Evolutionary conservation across 1,139 yeast genomes (phyloP).

Genomic region (Nakaseomyces kungkrabaensis): DNA sequence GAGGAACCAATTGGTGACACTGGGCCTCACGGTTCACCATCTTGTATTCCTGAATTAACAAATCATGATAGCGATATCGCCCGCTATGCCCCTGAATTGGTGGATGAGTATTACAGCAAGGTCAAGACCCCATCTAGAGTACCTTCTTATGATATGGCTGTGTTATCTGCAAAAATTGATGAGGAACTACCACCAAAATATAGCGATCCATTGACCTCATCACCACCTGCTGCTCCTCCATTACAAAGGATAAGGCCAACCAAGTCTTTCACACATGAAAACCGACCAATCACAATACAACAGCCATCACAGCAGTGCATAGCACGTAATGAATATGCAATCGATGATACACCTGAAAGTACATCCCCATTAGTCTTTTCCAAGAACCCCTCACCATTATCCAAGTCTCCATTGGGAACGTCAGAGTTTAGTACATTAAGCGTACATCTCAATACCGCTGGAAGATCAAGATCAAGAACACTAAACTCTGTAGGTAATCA

Average conservation of each 20-base stretch:
- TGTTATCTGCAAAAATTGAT: background rate
- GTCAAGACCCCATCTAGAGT: background rate
- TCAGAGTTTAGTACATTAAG: background rate
- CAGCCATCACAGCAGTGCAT: background rate
- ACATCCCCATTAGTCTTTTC: background rate
- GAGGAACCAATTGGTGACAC: background rate
- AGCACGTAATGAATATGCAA: background rate
- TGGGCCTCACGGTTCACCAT: background rate
- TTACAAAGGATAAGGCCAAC: background rate
- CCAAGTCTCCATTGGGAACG: background rate
- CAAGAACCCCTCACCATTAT: background rate
- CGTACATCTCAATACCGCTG: background rate
- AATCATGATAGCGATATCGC: background rate
- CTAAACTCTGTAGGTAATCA: background rate
- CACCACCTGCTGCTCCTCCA: background rate
- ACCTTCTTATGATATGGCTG: constrained; percentile 2
- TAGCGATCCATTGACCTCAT: background rate
- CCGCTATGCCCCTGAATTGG: background rate
- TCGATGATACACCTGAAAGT: background rate
- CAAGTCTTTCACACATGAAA: background rate
- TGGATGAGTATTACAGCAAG: background rate
- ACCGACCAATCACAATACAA: background rate
- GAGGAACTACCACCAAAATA: background rate
- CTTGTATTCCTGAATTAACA: background rate
- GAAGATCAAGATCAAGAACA: constrained; percentile 1